Base-by-base conservation (phyloP, 805 yeast species). In the Nakazawaea ishiwadae region DNA sequence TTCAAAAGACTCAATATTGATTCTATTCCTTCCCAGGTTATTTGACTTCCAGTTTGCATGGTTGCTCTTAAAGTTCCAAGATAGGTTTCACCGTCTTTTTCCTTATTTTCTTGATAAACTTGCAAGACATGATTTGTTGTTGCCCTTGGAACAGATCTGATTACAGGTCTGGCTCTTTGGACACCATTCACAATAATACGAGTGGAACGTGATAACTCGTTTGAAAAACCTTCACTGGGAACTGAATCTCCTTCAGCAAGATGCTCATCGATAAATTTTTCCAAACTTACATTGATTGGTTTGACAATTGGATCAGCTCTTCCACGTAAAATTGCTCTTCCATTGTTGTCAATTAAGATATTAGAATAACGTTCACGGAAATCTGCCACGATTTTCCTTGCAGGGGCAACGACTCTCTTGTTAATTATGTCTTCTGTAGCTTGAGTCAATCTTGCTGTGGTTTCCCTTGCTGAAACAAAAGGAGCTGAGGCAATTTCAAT, bases 271-370 rank as follows among this genome's bases (percentile, higher is more conserved):
- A 77, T 67, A 18, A 66, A 50, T 2, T 65, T 56, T 46, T 72
- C 79, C 39, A 84, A 57, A 26, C 68, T 62, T 27, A 68, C 60
- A 61, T 84, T 87, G 34, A 81, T 34, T 21, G 93, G 90, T 28
- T 65, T 68, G 35, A 84, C 63, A 10, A 81, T 27, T 4, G 85
- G 81, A 57, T 82, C 88, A 17, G 81, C 52, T 18, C 74, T 70
- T n/a, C 81, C 68, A 49, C 87, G 69, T 29, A 84, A 49, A 38
- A 80, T 55, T 31, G 85, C 83, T 52, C 76, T 77, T 18, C 87
- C 87, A 23, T 77, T 64, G 6, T 75, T 68, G 52, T 79, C 79
- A 11, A 24, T 31, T 55, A 73, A 71, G 31, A 77, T 52, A 24
- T 74, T 66, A 36, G 70, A 63, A 53, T 77, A 73, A 40, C 61